Evolutionary conservation across 2,329 filamentous ascomycete species (phyloP).

Genomic region (Hortaea werneckii): DNA sequence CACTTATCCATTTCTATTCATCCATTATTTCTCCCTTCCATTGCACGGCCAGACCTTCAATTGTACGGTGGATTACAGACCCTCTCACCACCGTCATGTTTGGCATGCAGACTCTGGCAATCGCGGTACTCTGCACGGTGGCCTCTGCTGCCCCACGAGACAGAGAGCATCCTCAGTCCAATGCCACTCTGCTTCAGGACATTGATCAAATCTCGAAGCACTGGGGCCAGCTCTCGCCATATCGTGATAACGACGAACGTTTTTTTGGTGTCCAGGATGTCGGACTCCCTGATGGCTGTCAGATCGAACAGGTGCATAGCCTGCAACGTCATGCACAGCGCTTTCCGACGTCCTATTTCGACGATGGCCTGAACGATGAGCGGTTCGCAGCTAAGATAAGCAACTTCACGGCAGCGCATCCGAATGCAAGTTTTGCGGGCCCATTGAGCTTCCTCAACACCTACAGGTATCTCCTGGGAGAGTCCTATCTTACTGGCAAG

Average conservation of each 20-base stretch:
- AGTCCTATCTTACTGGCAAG: slow-evolving; percentile 37
- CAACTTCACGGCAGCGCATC: slow-evolving; percentile 33
- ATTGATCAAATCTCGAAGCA: slow-evolving; percentile 23
- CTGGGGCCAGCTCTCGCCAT: slow-evolving; percentile 42
- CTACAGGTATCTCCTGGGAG: slow-evolving; percentile 39
- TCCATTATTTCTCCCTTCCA: too few species aligned
- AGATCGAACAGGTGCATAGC: slow-evolving; percentile 44
- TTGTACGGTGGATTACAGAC: too few species aligned
- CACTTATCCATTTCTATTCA: too few species aligned
- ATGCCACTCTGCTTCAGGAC: slow-evolving; percentile 4
- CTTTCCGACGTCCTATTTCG: slow-evolving; percentile 36
- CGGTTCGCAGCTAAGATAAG: slow-evolving; percentile 40
- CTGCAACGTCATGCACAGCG: slow-evolving; percentile 47
- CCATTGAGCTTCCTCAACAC: slow-evolving; percentile 44
- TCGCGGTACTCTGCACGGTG: too few species aligned
- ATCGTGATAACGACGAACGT: slow-evolving; percentile 36
- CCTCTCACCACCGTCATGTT: too few species aligned
- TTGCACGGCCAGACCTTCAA: too few species aligned
- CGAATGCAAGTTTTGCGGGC: slow-evolving; percentile 31
- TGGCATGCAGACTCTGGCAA: too few species aligned
- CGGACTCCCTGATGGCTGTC: slow-evolving; percentile 44
- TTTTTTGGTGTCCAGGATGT: slow-evolving; percentile 40
- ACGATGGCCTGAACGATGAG: slow-evolving; percentile 42
- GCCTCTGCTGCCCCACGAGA: too few species aligned
- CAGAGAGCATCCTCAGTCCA: not conserved